These are phyloP conservation scores for Cyberlindnera euphorbiiphila DNA, from an alignment of 805 yeast species.

Conservation along the genomic window DNA sequence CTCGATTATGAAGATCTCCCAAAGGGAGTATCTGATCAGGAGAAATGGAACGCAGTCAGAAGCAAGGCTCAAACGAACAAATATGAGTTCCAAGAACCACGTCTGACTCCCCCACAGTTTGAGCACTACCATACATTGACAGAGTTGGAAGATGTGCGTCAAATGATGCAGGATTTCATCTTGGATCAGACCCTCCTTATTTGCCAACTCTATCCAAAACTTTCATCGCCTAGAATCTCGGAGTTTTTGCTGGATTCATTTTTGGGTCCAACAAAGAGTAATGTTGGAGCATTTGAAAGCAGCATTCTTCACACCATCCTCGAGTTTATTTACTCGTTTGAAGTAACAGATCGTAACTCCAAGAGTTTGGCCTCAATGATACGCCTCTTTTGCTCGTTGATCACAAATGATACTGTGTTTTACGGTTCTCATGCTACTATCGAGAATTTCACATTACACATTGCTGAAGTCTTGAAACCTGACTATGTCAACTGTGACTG, in stretches of 20 bases:
- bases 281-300: constrained; percentile 31
- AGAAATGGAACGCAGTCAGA: constrained; percentile 30
- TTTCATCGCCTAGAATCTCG: constrained; percentile 33
- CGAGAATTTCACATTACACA: constrained; percentile 34
- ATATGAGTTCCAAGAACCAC: constrained; percentile 25
- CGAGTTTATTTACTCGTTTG: constrained; percentile 34
- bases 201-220: constrained; percentile 40
- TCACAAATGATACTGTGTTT: constrained; percentile 37
- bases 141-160: constrained; percentile 39
- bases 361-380: constrained; percentile 37
- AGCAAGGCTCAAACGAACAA: constrained; percentile 21
- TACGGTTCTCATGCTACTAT: constrained; percentile 32
- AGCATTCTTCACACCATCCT: constrained; percentile 36
- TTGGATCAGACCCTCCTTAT: constrained; percentile 41
- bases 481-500: constrained; percentile 44
- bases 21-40: constrained; percentile 21
- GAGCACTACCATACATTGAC: constrained; percentile 34
- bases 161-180: constrained; percentile 31
- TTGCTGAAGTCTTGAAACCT: constrained; percentile 35
- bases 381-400: constrained; percentile 39
- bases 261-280: constrained; percentile 31
- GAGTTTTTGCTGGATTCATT: constrained; percentile 36
- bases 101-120: constrained; percentile 37
- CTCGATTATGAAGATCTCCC: constrained; percentile 24
- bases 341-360: constrained; percentile 27